Evolutionary conservation across 495 filamentous ascomycete species (phyloP), one percentile per base, ranked within the genome.

Genomic region (Pyrenula massariospora): DNA sequence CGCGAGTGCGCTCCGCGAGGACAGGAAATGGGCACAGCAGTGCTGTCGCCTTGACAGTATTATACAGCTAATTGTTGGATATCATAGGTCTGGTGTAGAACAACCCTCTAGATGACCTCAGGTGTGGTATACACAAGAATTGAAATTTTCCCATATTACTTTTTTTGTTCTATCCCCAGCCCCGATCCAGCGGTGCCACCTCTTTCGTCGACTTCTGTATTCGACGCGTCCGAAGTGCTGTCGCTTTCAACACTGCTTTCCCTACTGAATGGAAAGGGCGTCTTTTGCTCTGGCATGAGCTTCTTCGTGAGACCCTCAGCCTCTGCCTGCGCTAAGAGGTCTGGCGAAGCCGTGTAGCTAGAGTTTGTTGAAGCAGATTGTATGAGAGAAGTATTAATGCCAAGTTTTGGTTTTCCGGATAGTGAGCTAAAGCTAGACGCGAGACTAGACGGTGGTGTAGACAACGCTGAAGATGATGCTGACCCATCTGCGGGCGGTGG

Each of bases 401-500:
- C 31, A 15, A 42, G 31, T 15, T 42, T 42, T 42, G 31, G 31
- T 42, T 15, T 42, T 5, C 31, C 31, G 5, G 31, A 42, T 42
- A 15, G 8, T 8, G 31, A 42, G 31, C 31, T 42, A 42, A 42
- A 42, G 31, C 31, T 42, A 5, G 31, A 42, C 31, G 8, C 31
- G 31, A 42, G 31, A 42, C 31, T 42, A 42, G 31, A 42, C 31
- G 31, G 31, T 42, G 31, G 31, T 42, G 31, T 42, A 5, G 31
- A 42, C 15, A 42, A 42, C 5, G 31, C 31, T 42, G 0, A 77
- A 75, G 59, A 81, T 84, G 62, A 85, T 83, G 2, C 90, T 96
- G 0, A 78, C 83, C 53, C 79, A 82, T 65, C 74, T 96, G 59
- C 75, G 95, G 61, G 81, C 77, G 25, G 87, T 87, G 10, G 87